A percentile compares a stretch with the other conserved stretches of the same genome.
These are phyloP conservation scores for Erythrophleum ivorense DNA, from an alignment of 331 rosid species.

Conservation along the genomic window DNA sequence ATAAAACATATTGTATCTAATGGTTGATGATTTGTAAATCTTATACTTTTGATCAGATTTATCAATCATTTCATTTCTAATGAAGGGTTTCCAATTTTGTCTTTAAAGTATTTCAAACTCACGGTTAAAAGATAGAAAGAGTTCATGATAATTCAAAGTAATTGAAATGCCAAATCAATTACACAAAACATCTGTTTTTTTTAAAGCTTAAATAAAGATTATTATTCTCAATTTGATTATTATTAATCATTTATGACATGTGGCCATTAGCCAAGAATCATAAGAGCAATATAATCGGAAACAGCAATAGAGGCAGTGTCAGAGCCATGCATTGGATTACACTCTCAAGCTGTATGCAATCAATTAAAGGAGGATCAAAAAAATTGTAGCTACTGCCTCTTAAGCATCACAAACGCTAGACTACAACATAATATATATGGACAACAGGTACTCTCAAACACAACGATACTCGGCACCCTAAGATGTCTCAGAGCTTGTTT, in stretches of 20 bases:
- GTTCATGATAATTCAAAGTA: neutral
- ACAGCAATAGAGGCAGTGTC: too few species aligned
- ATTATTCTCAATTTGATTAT: neutral
- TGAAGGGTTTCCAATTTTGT: neutral
- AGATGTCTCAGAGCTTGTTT: slow-evolving; percentile 1
- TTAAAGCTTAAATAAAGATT: neutral
- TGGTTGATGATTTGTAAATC: too few species aligned
- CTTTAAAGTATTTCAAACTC: too few species aligned
- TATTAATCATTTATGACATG: neutral
- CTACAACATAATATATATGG: neutral
- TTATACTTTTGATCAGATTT: too few species aligned
- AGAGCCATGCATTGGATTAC: neutral
- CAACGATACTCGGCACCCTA: neutral
- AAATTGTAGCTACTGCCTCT: neutral
- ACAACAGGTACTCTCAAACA: slow-evolving; percentile 24
- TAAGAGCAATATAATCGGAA: too few species aligned
- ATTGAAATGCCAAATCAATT: neutral
- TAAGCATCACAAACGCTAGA: neutral
- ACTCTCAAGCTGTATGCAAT: slow-evolving; percentile 13
- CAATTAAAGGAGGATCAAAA: neutral
- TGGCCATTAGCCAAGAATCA: neutral
- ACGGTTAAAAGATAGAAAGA: too few species aligned
- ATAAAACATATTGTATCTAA: neutral
- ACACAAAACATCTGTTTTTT: neutral
- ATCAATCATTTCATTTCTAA: too few species aligned